Percentiles rank a stretch among this genome's conserved stretches.
Evolutionary conservation across 805 yeast genomes (phyloP).

Genomic region (Kregervanrija fluxuum): DNA sequence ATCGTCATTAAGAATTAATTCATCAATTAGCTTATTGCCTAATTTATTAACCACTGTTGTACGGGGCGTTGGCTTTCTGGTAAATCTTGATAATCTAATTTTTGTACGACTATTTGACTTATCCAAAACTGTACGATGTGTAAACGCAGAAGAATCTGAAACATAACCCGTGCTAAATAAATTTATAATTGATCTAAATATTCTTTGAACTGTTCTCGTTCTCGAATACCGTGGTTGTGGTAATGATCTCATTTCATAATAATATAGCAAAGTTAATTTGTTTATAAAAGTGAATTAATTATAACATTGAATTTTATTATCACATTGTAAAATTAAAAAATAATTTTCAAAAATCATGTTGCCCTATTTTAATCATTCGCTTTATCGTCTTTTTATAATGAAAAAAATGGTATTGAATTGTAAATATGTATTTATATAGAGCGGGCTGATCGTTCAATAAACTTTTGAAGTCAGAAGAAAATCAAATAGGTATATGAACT

Average conservation of each 20-base stretch:
- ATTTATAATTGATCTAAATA: slow-evolving; percentile 25
- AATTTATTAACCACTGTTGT: slow-evolving; percentile 17
- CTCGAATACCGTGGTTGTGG: slow-evolving; percentile 32
- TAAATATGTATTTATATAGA: too few species aligned
- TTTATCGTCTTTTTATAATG: too few species aligned
- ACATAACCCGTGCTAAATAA: slow-evolving; percentile 29
- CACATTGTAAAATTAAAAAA: too few species aligned
- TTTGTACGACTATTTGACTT: slow-evolving; percentile 22
- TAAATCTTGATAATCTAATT: slow-evolving; percentile 25
- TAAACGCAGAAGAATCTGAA: slow-evolving; percentile 27
- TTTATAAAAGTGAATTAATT: too few species aligned
- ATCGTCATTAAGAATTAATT: slow-evolving; percentile 15
- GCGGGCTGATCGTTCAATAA: too few species aligned
- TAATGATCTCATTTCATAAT: slow-evolving; percentile 24
- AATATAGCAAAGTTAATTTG: too few species aligned
- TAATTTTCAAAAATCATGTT: too few species aligned
- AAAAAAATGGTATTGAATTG: too few species aligned
- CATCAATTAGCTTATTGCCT: slow-evolving; percentile 17
- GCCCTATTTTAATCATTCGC: too few species aligned
- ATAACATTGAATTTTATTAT: too few species aligned
- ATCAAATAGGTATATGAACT: too few species aligned
- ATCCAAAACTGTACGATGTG: slow-evolving; percentile 13
- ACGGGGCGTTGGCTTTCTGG: slow-evolving; percentile 25
- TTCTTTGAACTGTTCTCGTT: slow-evolving; percentile 24
- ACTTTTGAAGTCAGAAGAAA: too few species aligned